Evolutionary conservation across 1,139 yeast species (phyloP), one percentile per base, ranked within the genome.

Genomic region (Yamadazyma atmosphaerica): DNA sequence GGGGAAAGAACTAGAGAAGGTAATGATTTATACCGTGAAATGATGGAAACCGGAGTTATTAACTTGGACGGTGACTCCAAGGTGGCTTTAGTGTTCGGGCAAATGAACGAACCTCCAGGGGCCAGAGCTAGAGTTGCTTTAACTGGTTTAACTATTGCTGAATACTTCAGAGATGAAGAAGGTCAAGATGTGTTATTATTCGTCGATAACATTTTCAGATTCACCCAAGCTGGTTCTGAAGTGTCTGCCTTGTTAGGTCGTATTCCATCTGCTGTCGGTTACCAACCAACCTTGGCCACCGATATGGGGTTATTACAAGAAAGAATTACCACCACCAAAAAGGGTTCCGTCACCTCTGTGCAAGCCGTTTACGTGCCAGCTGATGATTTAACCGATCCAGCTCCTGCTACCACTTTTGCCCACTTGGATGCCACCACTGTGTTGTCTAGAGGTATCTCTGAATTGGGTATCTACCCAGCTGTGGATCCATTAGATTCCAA

Each of bases 1-100:
- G 98, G 98, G 83, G 98, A 92, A 81, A 87, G 98, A 81, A 92
- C 98, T 78, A 94, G 98, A 86, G 98, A 92, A 80, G 98, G 98
- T 88, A 92, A 92, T 83, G 98, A 92, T 85, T 84, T 92, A 77
- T 92, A 92, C 95, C 95, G 96, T 83, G 98, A 92, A 81, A 92
- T 92, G 98, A 89, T 85, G 72, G 98, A 92, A 81, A 90, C 98
- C 58, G 98, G 98, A 83, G 98, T 92, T 77, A 92, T 92, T 76
- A 89, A 92, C 86, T 82, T 89, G 61, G 98, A 92, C 69, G 98
- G 98, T 76, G 98, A 92, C 60, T 92, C 98, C 66, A 92, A 92
- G 85, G 98, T 92, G 77, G 95, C 98, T 59, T 83, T 92, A 68
- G 98, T 92, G 54, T 92, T 92, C 81, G 98, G 98, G 74, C 98